A percentile compares a stretch with the other conserved stretches of the same genome.
These are phyloP conservation scores for Tubosaeta sp. DNA, from an alignment of 768 basidiomycete species.

Conservation along the genomic window DNA sequence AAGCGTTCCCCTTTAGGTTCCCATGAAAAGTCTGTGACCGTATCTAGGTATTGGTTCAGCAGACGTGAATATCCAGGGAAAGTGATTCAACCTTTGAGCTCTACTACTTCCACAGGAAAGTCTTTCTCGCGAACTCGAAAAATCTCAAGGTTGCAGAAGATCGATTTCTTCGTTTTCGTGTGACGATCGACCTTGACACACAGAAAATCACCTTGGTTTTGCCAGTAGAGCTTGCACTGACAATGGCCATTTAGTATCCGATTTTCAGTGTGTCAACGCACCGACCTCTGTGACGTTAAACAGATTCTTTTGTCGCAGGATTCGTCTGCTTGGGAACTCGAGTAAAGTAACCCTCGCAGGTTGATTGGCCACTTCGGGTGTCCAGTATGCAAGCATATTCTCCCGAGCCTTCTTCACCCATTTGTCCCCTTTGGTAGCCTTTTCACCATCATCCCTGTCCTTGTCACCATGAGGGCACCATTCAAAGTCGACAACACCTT, in stretches of 20 bases:
- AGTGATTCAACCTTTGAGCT: conserved; percentile 74
- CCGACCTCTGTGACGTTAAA: conserved; percentile 96
- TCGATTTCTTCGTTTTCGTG: conserved; percentile 97
- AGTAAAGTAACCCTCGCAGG: conserved; percentile 95
- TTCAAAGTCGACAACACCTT: conserved; percentile 96
- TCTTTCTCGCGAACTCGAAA: conserved; percentile 98
- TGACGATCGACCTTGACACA: conserved; percentile 99
- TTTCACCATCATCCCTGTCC: conserved; percentile 70
- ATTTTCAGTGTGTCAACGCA: conserved; percentile 13
- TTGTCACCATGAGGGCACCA: conserved; percentile 94
- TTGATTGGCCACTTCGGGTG: conserved; percentile 92
- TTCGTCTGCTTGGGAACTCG: conserved; percentile 77
- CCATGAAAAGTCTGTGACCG: conserved; percentile 96
- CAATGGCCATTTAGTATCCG: conserved; percentile 3
- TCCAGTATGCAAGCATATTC: conserved; percentile 97
- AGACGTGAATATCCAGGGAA: not conserved
- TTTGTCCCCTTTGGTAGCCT: conserved; percentile 38
- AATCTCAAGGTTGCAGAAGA: conserved; percentile 96
- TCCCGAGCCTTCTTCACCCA: conserved; percentile 65
- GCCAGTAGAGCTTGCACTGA: conserved; percentile 97
- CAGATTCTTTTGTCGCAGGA: conserved; percentile 90
- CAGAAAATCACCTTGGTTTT: conserved; percentile 96
- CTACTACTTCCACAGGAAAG: conserved; percentile 95
- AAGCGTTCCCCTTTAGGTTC: conserved; percentile 98
- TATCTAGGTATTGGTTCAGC: conserved; percentile 48